Conservation (phyloP, 73 alveolate genomes). For the Tetrahymena elliotti region DNA sequence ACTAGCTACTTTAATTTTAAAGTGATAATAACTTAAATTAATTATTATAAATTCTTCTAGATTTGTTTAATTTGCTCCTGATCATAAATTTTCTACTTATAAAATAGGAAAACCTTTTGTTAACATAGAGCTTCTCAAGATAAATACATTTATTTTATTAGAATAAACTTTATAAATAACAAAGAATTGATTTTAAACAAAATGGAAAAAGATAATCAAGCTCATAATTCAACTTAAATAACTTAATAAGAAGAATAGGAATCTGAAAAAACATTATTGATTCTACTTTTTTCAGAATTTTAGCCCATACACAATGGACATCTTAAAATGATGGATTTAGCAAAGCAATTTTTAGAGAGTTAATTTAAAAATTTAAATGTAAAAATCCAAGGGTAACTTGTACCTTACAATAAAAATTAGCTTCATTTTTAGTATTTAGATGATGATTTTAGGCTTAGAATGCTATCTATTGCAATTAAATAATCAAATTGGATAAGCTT, state of each 20-base stretch:
- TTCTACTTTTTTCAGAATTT: background rate
- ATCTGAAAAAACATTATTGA: background rate
- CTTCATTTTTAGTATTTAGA: background rate
- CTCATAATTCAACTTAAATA: no score
- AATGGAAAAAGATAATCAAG: background rate
- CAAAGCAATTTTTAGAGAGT: background rate
- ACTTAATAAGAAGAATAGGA: background rate
- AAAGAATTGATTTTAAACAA: no score
- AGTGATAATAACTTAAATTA: no score
- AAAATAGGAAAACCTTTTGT: no score
- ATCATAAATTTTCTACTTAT: background rate
- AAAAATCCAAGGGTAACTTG: background rate
- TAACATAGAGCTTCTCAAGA: no score
- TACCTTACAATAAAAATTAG: background rate
- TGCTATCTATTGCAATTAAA: background rate
- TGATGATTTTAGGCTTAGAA: background rate
- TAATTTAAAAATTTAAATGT: background rate
- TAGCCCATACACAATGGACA: background rate
- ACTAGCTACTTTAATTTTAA: no score
- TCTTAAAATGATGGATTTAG: background rate
- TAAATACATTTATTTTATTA: no score
- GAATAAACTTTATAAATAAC: no score
- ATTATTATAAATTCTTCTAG: background rate
- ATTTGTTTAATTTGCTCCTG: background rate
- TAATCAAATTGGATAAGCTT: background rate